Percentiles rank a stretch among this genome's conserved stretches.
Evolutionary conservation across 2,329 filamentous ascomycete species (phyloP).

Genomic region (Paracorniculantispora psalliotae): DNA sequence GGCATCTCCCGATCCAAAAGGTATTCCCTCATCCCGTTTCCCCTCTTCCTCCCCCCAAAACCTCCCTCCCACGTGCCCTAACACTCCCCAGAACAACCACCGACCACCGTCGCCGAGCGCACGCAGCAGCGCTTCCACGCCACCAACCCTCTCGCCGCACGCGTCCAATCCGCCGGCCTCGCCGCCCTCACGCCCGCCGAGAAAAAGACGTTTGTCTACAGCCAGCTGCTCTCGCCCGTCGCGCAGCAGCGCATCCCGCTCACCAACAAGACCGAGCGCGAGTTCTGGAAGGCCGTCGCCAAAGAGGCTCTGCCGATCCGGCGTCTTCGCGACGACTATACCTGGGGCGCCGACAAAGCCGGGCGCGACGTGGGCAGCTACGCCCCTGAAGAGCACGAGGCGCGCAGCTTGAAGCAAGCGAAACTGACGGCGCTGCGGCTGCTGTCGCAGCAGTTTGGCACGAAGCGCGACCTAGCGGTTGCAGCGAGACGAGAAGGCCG

Average conservation of each 20-base stretch:
- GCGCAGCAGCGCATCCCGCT: constrained; percentile 30
- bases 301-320: constrained; percentile 49
- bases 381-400: constrained; percentile 40
- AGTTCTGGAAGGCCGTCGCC: constrained; percentile 53
- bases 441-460: constrained; percentile 41
- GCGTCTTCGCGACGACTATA: constrained; percentile 33
- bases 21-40: neutral
- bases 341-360: constrained; percentile 48
- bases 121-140: constrained; percentile 43
- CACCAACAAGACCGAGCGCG: constrained; percentile 47
- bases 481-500: constrained; percentile 1
- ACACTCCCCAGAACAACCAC: neutral
- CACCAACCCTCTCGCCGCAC: constrained; percentile 45
- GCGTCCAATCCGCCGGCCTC: constrained; percentile 39
- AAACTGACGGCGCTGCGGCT: constrained; percentile 39
- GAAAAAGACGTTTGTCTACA: constrained; percentile 43
- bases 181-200: constrained; percentile 43
- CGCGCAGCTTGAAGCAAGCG: constrained; percentile 36
- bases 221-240: constrained; percentile 40
- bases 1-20: constrained; percentile 2
- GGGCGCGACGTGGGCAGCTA: constrained; percentile 48
- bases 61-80: neutral
- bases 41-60: neutral
- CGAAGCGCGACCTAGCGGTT: constrained; percentile 29
- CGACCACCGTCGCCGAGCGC: constrained; percentile 43